These are phyloP conservation scores for Carex arenaria DNA, from an alignment of 202 grass and related monocot genomes.

Conservation along the genomic window DNA sequence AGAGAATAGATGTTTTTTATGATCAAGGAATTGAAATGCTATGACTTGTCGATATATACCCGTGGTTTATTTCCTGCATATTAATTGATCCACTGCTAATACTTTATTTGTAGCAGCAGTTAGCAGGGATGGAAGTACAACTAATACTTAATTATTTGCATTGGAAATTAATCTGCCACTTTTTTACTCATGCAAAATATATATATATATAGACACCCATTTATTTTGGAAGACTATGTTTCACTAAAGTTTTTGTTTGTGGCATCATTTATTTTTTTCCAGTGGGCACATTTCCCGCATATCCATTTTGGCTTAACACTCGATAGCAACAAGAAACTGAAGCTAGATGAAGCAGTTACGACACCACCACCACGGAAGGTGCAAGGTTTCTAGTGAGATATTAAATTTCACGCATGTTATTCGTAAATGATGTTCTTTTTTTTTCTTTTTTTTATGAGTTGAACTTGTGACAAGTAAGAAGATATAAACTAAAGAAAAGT, in stretches of 20 bases:
- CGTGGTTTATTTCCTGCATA: background rate
- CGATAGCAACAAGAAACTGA: constrained; percentile 50
- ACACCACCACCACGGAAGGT: constrained; percentile 38
- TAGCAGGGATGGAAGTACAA: background rate
- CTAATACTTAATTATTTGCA: background rate
- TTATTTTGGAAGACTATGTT: no score
- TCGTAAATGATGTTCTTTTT: background rate
- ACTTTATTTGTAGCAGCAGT: background rate
- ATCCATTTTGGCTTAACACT: constrained; percentile 62
- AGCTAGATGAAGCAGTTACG: constrained; percentile 34
- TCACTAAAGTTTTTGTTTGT: background rate
- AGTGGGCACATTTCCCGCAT: constrained; percentile 96
- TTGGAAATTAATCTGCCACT: background rate
- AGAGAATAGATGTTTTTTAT: background rate
- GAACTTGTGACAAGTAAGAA: no score
- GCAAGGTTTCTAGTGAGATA: constrained; percentile 60
- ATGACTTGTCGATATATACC: background rate
- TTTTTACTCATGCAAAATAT: background rate
- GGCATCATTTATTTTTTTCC: background rate
- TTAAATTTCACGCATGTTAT: constrained; percentile 15
- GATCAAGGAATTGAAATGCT: background rate
- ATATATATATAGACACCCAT: no score
- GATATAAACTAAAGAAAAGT: background rate
- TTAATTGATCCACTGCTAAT: background rate
- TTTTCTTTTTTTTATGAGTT: background rate